A percentile compares a stretch with the other conserved stretches of the same genome.
phyloP scores from a whole-genome alignment of 139 green algal species.

The Chlorella sp. region DNA sequence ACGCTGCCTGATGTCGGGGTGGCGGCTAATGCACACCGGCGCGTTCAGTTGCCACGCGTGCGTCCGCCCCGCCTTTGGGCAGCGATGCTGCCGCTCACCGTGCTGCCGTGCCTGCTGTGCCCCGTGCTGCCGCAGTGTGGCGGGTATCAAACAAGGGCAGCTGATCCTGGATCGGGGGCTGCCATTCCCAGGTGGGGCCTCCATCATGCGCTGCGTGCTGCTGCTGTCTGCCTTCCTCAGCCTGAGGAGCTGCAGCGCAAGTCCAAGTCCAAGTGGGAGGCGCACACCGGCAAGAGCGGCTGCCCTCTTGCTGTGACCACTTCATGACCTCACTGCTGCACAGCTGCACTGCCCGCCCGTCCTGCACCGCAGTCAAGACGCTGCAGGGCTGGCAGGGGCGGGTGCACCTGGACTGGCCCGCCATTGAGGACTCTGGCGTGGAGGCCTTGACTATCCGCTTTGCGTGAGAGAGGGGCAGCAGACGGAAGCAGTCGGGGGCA shows the following conservation, averaged over 20 bases:
- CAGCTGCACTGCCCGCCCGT: background rate
- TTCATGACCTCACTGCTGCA: no score
- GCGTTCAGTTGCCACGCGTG: no score
- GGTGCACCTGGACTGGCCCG: background rate
- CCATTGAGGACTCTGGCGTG: background rate
- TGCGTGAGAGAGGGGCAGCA: background rate
- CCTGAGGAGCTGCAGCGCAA: no score
- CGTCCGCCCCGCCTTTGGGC: no score
- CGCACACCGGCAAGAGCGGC: no score
- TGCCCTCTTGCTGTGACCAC: no score
- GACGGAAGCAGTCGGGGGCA: no score
- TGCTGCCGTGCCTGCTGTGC: no score
- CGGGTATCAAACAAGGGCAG: background rate
- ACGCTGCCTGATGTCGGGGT: no score
- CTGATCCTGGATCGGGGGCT: background rate
- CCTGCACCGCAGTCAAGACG: background rate
- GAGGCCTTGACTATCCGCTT: constrained; percentile 4
- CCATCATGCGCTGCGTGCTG: background rate
- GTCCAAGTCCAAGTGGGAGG: no score
- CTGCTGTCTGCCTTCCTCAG: background rate
- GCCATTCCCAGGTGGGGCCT: background rate
- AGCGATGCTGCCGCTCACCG: no score
- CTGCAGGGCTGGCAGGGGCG: background rate
- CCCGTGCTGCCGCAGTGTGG: background rate
- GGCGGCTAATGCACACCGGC: no score